Percentiles rank a stretch among this genome's conserved stretches.
These are phyloP conservation scores for Mycena vulgaris DNA, from an alignment of 768 basidiomycete species.

Conservation along the genomic window DNA sequence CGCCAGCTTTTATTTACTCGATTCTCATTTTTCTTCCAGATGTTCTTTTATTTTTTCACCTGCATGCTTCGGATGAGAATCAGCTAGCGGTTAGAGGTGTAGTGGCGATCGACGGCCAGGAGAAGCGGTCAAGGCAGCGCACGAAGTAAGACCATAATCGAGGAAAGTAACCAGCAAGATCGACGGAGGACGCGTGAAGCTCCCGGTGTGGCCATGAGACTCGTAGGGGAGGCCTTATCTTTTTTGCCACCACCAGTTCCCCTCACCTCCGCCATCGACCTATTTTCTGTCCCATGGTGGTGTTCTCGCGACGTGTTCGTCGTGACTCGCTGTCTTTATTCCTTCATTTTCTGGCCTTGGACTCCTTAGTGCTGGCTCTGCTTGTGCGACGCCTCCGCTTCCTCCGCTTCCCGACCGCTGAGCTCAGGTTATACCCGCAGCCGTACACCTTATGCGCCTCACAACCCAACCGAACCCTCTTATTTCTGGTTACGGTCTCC, in stretches of 20 bases:
- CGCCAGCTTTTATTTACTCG: neutral
- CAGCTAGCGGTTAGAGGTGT: neutral
- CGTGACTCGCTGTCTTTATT: neutral
- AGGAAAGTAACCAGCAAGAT: neutral
- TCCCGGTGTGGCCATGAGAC: slow-evolving; percentile 3
- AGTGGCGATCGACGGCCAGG: neutral
- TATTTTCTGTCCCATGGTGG: neutral
- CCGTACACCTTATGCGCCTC: neutral
- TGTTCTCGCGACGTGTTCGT: neutral
- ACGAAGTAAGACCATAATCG: neutral
- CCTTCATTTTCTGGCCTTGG: neutral
- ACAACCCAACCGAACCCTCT: neutral
- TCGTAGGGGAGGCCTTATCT: slow-evolving; percentile 4
- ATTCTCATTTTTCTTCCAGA: neutral
- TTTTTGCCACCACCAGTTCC: neutral
- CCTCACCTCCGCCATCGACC: neutral
- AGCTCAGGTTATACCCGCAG: slow-evolving; percentile 14
- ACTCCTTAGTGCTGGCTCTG: neutral
- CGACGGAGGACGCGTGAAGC: neutral
- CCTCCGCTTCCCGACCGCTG: slow-evolving; percentile 4
- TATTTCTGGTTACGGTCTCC: no score
- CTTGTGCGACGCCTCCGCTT: neutral
- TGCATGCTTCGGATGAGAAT: slow-evolving; percentile 5
- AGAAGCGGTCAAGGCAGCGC: neutral
- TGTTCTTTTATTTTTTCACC: neutral